Evolutionary conservation across 1,139 yeast genomes (phyloP), one percentile per base, ranked within the genome.

Genomic region (Spencermartinsiella ligniputridi): DNA sequence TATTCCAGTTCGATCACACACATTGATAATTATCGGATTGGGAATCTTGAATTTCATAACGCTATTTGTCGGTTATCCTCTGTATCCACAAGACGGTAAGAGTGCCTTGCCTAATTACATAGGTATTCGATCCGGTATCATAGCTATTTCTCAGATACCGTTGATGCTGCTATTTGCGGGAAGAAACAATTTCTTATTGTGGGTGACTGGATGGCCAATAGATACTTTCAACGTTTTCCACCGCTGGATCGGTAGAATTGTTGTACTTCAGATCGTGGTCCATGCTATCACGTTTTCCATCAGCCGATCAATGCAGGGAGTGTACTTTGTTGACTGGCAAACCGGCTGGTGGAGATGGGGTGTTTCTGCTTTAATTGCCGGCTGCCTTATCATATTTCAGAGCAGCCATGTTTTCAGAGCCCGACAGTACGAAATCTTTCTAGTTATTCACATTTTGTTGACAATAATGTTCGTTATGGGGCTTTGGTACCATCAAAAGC

Each of bases 171-270:
- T 81, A 37, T 79, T 81, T 58, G 79, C 81, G 9, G 84, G 85
- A 15, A 70, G 87, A 66, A 84, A 84, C 61, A 84, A 83, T 59
- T 64, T 83, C 42, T 62, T 84, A 55, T 77, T 78, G 52, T 72
- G 75, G 70, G 40, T 79, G 35, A 79, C 88, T 2, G 85, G 88
- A 36, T 81, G 88, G 83, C 70, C 76, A 19, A 75, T 74, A 53
- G 68, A 80, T 2, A 72, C 85, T 37, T 82, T 83, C 58, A 68
- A 80, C 46, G 68, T 75, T 18, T 73, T 79, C 60, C 94, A 85
- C 63, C 78, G 81, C 55, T 81, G 86, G 83, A 57, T 78, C 4
- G 78, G 81, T 1, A 72, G 92, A 62, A 61, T 75, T 3, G 62
- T 76, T 16, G 66, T 78, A 43, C 41, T 70, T 1, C 81, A 78